phyloP scores from a whole-genome alignment of 1,284 basidiomycete genomes.

The Ceratobasidium sp. region DNA sequence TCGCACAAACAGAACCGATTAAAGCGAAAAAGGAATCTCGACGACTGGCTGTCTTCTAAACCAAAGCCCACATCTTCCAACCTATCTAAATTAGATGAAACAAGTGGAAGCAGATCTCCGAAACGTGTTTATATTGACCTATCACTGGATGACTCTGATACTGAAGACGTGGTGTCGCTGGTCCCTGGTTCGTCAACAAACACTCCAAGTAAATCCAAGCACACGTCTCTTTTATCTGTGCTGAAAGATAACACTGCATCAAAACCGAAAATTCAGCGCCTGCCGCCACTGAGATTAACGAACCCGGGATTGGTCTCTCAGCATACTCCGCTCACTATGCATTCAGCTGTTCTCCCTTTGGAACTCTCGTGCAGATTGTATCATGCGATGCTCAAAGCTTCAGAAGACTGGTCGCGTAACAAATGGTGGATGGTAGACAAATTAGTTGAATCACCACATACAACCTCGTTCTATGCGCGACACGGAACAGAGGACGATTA shows the following conservation, averaged over 20 bases:
- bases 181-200: not conserved
- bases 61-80: not conserved
- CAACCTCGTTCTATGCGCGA: conserved; percentile 78
- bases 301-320: conserved; percentile 67
- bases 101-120: not conserved
- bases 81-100: not conserved
- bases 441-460: conserved; percentile 81
- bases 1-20: not conserved
- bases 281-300: conserved; percentile 64
- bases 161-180: not conserved
- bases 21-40: conserved; percentile 29
- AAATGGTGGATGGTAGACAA: conserved; percentile 87
- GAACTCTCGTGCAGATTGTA: conserved; percentile 75
- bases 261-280: conserved; percentile 44
- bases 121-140: conserved; percentile 14
- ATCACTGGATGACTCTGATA: conserved; percentile 27
- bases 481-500: conserved; percentile 50
- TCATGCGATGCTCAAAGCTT: conserved; percentile 69
- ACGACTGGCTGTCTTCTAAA: conserved; percentile 22
- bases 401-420: conserved; percentile 71
- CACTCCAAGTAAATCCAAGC: not conserved
- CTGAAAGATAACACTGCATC: conserved; percentile 16
- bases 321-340: conserved; percentile 78
- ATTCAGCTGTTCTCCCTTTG: conserved; percentile 69
- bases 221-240: not conserved